Percentiles rank a stretch among this genome's conserved stretches.
Conservation (phyloP, 176 grass and related monocot genomes). For the Ananas comosus region DNA sequence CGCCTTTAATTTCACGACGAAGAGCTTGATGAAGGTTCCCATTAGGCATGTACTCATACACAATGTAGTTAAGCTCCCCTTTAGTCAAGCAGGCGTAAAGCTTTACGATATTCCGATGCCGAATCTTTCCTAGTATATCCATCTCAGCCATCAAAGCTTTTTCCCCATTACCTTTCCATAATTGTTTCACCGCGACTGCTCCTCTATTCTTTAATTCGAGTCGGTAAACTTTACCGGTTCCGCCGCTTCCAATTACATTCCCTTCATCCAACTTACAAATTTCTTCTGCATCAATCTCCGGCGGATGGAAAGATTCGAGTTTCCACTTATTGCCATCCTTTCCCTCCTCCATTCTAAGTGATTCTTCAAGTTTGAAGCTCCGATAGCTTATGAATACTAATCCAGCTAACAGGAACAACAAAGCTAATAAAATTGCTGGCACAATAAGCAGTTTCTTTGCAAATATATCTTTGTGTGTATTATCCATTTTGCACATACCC, state of each 20-base stretch:
- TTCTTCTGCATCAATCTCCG: conserved; percentile 62
- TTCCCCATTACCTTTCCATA: conserved; percentile 52
- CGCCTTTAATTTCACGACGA: conserved; percentile 30
- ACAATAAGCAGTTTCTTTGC: conserved; percentile 22
- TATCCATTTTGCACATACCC: conserved; percentile 34
- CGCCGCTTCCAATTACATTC: conserved; percentile 59
- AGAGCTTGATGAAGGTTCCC: conserved; percentile 76
- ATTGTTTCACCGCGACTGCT: conserved; percentile 65
- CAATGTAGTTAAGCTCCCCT: conserved; percentile 65
- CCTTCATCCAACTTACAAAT: conserved; percentile 52
- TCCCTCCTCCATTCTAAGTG: conserved; percentile 27
- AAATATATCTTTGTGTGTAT: conserved; percentile 20
- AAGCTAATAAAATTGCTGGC: conserved; percentile 31
- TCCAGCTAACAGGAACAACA: conserved; percentile 41
- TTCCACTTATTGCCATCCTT: conserved; percentile 44
- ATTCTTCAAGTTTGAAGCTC: conserved; percentile 61
- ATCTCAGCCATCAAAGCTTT: conserved; percentile 68
- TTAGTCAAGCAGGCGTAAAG: conserved; percentile 81
- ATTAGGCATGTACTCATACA: conserved; percentile 84
- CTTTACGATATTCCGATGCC: conserved; percentile 80
- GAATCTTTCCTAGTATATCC: conserved; percentile 49
- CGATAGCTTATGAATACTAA: conserved; percentile 52
- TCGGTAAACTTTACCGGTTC: conserved; percentile 71
- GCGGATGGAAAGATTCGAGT: conserved; percentile 74
- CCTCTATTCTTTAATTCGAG: conserved; percentile 41